Evolutionary conservation across 225 moss, liverwort and hornwort genomes (phyloP).

Genomic region (Bryum argenteum): DNA sequence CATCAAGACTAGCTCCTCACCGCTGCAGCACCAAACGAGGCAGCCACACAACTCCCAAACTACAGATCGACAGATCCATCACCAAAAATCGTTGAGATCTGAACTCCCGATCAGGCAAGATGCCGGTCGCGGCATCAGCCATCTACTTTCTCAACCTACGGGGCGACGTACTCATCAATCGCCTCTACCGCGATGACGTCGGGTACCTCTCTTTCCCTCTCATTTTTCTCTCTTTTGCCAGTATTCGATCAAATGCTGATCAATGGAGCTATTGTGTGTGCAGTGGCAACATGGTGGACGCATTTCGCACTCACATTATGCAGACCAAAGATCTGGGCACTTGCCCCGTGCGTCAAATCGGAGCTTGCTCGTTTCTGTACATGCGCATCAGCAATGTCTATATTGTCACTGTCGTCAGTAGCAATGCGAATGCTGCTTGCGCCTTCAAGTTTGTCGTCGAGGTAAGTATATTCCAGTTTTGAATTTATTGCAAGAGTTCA

Average conservation of each 20-base stretch:
- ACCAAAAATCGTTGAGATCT: no score
- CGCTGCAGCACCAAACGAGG: no score
- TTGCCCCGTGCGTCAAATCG: constrained; percentile 68
- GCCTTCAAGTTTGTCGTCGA: constrained; percentile 74
- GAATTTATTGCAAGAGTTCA: not conserved
- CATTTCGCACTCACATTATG: constrained; percentile 71
- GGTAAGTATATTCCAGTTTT: constrained; percentile 23
- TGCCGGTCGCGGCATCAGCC: constrained; percentile 78
- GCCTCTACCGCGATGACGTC: constrained; percentile 72
- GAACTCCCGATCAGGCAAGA: constrained; percentile 20
- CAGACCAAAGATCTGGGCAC: constrained; percentile 75
- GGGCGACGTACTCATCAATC: constrained; percentile 74
- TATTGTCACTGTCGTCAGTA: constrained; percentile 69
- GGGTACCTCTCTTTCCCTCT: constrained; percentile 29
- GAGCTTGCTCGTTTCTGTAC: constrained; percentile 65
- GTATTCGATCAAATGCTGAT: not conserved
- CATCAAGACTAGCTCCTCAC: no score
- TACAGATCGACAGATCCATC: no score
- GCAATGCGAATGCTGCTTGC: constrained; percentile 71
- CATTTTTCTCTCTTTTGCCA: not conserved
- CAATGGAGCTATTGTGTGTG: not conserved
- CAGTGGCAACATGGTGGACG: constrained; percentile 74
- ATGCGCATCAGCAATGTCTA: constrained; percentile 80
- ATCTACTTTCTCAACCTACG: constrained; percentile 72
- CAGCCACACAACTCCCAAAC: no score